Evolutionary conservation across 345 rosid species (phyloP), one percentile per base, ranked within the genome.

Genomic region (Conringia planisiliqua): DNA sequence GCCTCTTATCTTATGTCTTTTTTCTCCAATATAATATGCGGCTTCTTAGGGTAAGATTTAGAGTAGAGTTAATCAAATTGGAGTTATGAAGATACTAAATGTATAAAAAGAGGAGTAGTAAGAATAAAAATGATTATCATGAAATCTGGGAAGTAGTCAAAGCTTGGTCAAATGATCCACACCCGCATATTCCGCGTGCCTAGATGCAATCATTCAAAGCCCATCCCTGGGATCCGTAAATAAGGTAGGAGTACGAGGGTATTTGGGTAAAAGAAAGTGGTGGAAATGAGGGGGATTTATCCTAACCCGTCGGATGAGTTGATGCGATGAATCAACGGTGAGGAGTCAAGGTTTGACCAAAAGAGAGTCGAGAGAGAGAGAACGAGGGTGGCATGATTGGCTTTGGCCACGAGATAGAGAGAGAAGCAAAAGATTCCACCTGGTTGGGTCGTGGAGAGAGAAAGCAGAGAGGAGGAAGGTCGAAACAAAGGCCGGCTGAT

Each of bases 301-400:
- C 70, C 16, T 57, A 8, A 10, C 29, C 82, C 86, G 85, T 78
- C 72, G 38, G 87, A 84, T 84, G 72, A 48, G 11, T n/a, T 10
- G 71, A 69, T 16, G 73, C 33, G 68, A 70, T 30, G 7, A 47
- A 81, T 77, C 72, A 27, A 78, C 88, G 88, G 88, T 39, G 64
- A 3, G 63, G 30, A 78, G 66, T 75, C 44, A 27, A 10, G 7
- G 84, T 81, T 83, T 84, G 90, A 84, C 85, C 79, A 62, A 67
- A 26, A 64, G 61, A 50, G 83, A 62, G 44, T 76, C n/a, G n/a
- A 76, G 62, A 71, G 72, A 70, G 43, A 70, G 80, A 75, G 78
- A 73, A 71, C 66, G 78, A 68, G 85, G 83, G 62, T 77, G 79
- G 78, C 85, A 82, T 85, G 89, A 86, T 86, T 83, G 87, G 70